Base-by-base conservation (phyloP, 2,329 filamentous ascomycete species). In the Pezicula radicicola region DNA sequence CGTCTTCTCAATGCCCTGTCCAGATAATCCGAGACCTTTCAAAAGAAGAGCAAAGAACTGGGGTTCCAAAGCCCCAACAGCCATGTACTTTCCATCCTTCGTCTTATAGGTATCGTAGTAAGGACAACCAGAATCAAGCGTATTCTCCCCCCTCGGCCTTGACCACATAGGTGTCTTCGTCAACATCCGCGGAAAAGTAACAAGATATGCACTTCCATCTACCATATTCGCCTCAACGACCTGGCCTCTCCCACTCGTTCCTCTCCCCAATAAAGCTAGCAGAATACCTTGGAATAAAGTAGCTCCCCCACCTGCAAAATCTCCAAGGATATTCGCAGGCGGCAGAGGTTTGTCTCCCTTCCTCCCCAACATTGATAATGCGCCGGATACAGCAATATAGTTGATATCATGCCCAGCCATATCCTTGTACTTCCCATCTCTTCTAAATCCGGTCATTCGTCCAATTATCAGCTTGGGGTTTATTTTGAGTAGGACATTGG, bases 321-420 rank as follows among this genome's bases (percentile, higher is more conserved):
- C 93, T 0, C 84, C 93, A 1, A 97, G 73, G 16, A 97, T 78
- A 64, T 97, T 97, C 6, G 76, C 83, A 0, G 94, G 94, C 16
- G 92, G 80, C 55, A 87, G 85, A 1, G 93, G 93, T 58, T 82
- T 84, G 64, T 86, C 81, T 15, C 77, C 79, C 27, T 75, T 74
- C 1, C 88, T 76, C 1, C 93, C 93, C 3, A 97, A 80, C 70
- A 96, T 76, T 0, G 80, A 79, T 27, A 97, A 72, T 1, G 88
- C 86, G 0, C 93, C 93, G 0, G 87, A 88, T 0, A 96, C 89
- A 46, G 92, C 90, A 40, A 97, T 86, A 70, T 97, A 97, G 67
- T 97, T 97, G 69, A 97, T 96, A 68, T 97, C 92, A 67, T 97
- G 92, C 42, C 92, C 92, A 0, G 92, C 91, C 92, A 96, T 97